Evolutionary conservation across 495 filamentous ascomycete genomes (phyloP).

Genomic region (Physcia stellaris): DNA sequence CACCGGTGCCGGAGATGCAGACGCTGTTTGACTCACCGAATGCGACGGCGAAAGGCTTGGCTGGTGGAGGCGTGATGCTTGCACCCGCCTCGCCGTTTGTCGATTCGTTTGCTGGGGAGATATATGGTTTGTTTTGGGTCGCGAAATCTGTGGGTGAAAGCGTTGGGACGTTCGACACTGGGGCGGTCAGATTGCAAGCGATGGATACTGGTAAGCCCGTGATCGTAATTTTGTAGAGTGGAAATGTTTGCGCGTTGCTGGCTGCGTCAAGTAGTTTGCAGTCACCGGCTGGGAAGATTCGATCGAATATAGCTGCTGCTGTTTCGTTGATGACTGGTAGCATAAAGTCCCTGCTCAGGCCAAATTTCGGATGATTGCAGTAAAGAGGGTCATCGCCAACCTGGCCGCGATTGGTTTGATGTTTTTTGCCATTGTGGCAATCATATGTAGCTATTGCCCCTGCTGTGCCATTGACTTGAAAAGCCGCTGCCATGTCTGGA

Average conservation of each 20-base stretch:
- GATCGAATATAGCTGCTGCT: constrained; percentile 4
- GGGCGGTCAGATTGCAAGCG: constrained; percentile 5
- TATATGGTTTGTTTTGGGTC: not conserved
- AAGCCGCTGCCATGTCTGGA: constrained; percentile 5
- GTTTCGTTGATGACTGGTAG: constrained; percentile 7
- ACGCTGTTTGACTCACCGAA: constrained; percentile 1
- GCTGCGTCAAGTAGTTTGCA: constrained; percentile 8
- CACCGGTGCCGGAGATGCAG: not conserved
- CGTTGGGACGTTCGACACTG: not conserved
- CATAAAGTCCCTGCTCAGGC: not conserved
- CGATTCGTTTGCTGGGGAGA: too few relatives aligned
- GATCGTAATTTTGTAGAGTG: constrained; percentile 4
- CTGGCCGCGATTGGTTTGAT: not conserved
- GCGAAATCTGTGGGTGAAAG: not conserved
- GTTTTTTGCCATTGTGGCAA: not conserved
- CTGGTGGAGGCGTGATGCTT: constrained; percentile 1
- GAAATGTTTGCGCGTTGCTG: not conserved
- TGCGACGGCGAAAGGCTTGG: not conserved
- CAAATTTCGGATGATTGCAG: not conserved
- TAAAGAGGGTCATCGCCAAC: not conserved
- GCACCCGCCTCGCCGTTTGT: too few relatives aligned
- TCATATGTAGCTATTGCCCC: too few relatives aligned
- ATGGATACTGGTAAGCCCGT: constrained; percentile 5
- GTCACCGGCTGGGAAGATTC: constrained; percentile 7
- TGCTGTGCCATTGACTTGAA: constrained; percentile 2